Percentiles rank a stretch among this genome's conserved stretches.
phyloP scores from a whole-genome alignment of 2,329 filamentous ascomycete genomes.

The Cytospora schulzeri region DNA sequence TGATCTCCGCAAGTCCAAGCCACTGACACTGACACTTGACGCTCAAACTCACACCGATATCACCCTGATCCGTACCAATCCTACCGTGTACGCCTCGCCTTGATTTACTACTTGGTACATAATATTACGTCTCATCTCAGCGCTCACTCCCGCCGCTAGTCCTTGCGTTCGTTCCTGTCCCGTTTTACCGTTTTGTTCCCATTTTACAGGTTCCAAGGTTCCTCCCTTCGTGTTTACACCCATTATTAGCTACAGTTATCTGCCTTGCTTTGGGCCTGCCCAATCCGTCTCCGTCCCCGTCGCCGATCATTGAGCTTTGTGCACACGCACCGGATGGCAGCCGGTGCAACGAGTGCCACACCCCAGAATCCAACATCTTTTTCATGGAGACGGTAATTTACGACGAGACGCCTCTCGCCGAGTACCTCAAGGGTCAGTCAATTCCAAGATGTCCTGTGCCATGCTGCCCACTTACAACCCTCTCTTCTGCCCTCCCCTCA shows the following conservation, averaged over 20 bases:
- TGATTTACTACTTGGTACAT: neutral
- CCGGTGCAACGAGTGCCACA: slow-evolving; percentile 21
- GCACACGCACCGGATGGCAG: slow-evolving; percentile 21
- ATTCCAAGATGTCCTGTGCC: slow-evolving; percentile 20
- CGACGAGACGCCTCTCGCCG: slow-evolving; percentile 83
- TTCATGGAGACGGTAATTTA: slow-evolving; percentile 85
- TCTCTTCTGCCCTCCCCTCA: neutral
- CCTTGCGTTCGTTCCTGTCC: neutral
- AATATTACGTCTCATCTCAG: neutral
- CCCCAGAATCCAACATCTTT: slow-evolving; percentile 15
- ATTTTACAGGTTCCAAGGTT: neutral
- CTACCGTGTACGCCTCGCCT: neutral
- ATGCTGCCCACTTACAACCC: slow-evolving; percentile 10
- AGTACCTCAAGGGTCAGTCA: slow-evolving; percentile 80
- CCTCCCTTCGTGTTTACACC: neutral
- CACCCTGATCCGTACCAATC: slow-evolving; percentile 7
- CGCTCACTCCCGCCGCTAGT: neutral
- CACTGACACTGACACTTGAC: neutral
- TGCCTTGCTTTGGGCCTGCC: neutral
- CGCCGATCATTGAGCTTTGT: slow-evolving; percentile 19
- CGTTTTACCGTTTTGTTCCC: neutral
- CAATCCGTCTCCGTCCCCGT: neutral
- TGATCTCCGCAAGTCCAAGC: slow-evolving; percentile 7
- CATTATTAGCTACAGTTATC: neutral
- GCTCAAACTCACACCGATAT: slow-evolving; percentile 18